These are phyloP conservation scores for Colletotrichum viniferum DNA, from an alignment of 2,329 filamentous ascomycete genomes.

Conservation along the genomic window DNA sequence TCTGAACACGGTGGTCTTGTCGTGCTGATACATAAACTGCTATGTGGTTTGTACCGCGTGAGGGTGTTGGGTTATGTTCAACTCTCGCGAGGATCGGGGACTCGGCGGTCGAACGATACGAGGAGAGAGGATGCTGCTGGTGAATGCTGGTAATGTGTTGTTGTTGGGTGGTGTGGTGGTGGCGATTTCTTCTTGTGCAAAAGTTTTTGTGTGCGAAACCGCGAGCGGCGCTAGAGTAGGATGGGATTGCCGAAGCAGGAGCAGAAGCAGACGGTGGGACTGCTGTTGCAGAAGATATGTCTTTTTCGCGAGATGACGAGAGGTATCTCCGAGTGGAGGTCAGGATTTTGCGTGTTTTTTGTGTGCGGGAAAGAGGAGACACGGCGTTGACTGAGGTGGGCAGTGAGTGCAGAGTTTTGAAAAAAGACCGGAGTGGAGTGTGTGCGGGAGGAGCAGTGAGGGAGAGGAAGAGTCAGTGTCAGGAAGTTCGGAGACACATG, in stretches of 20 bases:
- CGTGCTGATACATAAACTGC: slow-evolving; percentile 99
- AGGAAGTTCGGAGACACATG: neutral
- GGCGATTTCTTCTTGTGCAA: neutral
- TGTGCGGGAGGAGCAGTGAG: neutral
- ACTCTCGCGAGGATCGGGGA: slow-evolving; percentile 14
- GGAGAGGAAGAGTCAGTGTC: neutral
- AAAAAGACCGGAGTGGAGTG: neutral
- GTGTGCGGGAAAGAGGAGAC: neutral
- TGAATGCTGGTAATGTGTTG: neutral
- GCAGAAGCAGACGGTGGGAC: neutral
- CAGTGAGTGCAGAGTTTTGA: slow-evolving; percentile 1
- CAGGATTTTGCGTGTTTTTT: neutral
- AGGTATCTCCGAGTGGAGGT: neutral
- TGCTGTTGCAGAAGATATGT: neutral
- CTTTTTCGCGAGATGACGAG: neutral
- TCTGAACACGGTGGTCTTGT: slow-evolving; percentile 87
- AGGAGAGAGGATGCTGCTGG: slow-evolving; percentile 1
- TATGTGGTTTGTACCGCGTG: slow-evolving; percentile 18
- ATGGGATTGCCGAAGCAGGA: neutral
- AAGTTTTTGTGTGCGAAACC: neutral
- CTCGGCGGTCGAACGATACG: slow-evolving; percentile 14
- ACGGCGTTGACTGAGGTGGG: neutral
- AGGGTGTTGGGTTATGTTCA: slow-evolving; percentile 16
- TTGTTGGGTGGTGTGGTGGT: neutral
- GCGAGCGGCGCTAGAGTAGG: neutral